phyloP scores from a whole-genome alignment of 768 basidiomycete species.

The Nevesoporus exiguus region DNA sequence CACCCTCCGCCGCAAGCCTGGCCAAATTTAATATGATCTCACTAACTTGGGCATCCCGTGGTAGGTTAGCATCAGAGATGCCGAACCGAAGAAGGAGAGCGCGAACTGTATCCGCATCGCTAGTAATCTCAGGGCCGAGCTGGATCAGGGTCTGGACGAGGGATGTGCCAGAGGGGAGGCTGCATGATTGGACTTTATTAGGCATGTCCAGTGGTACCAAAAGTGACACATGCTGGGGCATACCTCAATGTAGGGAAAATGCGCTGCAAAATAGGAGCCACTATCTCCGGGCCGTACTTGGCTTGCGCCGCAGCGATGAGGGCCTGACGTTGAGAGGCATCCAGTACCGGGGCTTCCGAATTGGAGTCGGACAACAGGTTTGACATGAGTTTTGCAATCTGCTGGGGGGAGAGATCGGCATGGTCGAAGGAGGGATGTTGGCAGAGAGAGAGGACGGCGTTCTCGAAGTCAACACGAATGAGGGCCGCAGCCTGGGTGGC shows the following conservation, averaged over 20 bases:
- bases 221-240: conserved; percentile 19
- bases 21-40: conserved; percentile 70
- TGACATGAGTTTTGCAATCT: conserved; percentile 74
- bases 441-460: conserved; percentile 68
- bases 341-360: conserved; percentile 68
- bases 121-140: conserved; percentile 76
- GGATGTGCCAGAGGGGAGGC: conserved; percentile 62
- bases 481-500: conserved; percentile 58
- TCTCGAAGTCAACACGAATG: conserved; percentile 76
- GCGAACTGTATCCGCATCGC: conserved; percentile 65
- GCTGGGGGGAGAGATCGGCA: conserved; percentile 69
- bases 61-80: conserved; percentile 67
- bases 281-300: conserved; percentile 76
- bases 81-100: conserved; percentile 73
- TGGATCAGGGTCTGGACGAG: conserved; percentile 75
- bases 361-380: conserved; percentile 73
- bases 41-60: conserved; percentile 63
- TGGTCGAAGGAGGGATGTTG: conserved; percentile 82
- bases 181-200: conserved; percentile 30
- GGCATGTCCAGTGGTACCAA: conserved; percentile 9
- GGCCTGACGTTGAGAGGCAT: conserved; percentile 68
- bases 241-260: conserved; percentile 76
- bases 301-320: conserved; percentile 71
- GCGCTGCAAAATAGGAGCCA: conserved; percentile 69
- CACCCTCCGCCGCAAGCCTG: conserved; percentile 69